These are phyloP conservation scores for Salix caprea DNA, from an alignment of 345 rosid genomes.

Conservation along the genomic window DNA sequence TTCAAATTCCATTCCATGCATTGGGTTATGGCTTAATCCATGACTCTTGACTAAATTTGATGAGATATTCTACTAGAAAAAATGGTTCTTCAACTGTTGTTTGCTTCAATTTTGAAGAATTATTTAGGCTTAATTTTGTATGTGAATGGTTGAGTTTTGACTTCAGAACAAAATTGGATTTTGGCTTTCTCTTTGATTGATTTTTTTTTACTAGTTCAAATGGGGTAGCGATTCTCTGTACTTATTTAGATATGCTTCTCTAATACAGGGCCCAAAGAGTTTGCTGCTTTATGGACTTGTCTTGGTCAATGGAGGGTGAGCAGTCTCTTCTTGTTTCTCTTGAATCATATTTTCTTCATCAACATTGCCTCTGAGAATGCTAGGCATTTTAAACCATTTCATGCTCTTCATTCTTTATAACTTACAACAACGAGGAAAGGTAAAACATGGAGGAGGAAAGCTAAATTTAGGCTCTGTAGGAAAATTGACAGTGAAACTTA, in stretches of 20 bases:
- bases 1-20: not conserved
- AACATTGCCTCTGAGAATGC: not conserved
- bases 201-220: not conserved
- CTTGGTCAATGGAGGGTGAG: slow-evolving; percentile 72
- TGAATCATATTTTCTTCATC: not conserved
- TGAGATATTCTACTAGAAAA: not conserved
- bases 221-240: not conserved
- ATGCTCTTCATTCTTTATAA: not conserved
- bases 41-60: not conserved
- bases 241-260: not conserved
- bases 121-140: not conserved
- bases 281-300: slow-evolving; percentile 60
- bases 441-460: not conserved
- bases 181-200: not conserved
- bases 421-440: not conserved
- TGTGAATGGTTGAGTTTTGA: not conserved
- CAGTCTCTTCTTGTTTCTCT: not conserved
- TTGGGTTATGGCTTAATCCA: not conserved
- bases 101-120: not conserved
- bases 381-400: not conserved
- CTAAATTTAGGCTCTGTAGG: not conserved
- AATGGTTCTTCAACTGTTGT: not conserved
- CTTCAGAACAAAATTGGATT: not conserved
- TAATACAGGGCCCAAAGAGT: slow-evolving; percentile 51
- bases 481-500: not conserved